Base-by-base conservation (phyloP, 2,329 filamentous ascomycete species). In the Aspergillus aculeatinus region DNA sequence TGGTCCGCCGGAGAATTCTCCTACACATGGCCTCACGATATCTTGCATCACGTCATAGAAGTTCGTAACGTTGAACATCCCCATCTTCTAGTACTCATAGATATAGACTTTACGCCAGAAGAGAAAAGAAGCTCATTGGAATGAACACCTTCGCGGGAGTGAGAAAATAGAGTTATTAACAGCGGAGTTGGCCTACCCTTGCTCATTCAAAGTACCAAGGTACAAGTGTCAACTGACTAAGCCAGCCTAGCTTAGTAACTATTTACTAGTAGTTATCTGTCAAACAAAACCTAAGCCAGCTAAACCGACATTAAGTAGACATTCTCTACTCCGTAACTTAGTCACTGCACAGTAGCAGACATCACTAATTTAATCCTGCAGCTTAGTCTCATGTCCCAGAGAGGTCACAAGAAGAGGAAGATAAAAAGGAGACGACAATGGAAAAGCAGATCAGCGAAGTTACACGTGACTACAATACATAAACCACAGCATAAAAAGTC, bases 131-230 rank as follows among this genome's bases (percentile, higher is more conserved):
- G 39, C 39, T 44, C 39, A n/a, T 19, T 44, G 39, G 39, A 44
- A 44, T 44, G 39, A 44, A 44, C 39, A n/a, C 39, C 39, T 44
- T 44, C 39, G 16, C 39, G 53, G 53, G 25, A 35, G 21, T 16
- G 27, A 25, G 47, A 33, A 48, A 55, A 48, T 48, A 55, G 33
- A 55, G 53, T 55, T 55, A 55, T 55, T 48, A 55, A 55, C 39
- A 47, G 53, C 42, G 53, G 53, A 55, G 44, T 31, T 33, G 39
- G 39, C 6, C 39, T 25, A 55, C 42, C 53, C 19, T 48, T 55
- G 31, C 39, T 47, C 27, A 21, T 55, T 48, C 42, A 11, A 23
- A 47, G 44, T 48, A 48, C n/a, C 44, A 35, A 29, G 39, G 39
- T 19, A 44, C 12, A 10, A 35, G 33, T 12, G 33, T 19, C 39